These are phyloP conservation scores for Diaporthe helianthi DNA, from an alignment of 2,329 filamentous ascomycete genomes.

Conservation along the genomic window DNA sequence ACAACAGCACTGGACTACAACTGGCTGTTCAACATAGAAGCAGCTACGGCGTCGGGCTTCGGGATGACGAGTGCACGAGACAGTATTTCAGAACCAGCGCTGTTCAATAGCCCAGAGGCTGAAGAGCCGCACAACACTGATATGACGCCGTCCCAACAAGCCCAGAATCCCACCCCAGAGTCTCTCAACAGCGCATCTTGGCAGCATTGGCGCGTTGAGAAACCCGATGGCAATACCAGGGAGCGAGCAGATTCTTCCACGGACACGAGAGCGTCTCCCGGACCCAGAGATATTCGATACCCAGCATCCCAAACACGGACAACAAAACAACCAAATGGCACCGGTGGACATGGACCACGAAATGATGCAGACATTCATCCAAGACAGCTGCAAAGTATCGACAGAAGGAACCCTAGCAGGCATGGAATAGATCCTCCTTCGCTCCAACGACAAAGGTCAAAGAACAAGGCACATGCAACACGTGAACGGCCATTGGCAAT, in stretches of 20 bases:
- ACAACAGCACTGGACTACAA: conserved; percentile 69
- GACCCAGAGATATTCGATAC: not conserved
- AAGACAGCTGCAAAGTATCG: not conserved
- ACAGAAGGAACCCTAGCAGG: not conserved
- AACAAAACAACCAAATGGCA: not conserved
- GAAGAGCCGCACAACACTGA: not conserved
- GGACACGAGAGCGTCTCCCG: not conserved
- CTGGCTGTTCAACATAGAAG: conserved; percentile 62
- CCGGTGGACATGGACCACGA: too few relatives aligned
- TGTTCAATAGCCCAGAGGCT: not conserved
- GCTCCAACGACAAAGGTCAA: conserved; percentile 6
- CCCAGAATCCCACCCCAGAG: conserved; percentile 24
- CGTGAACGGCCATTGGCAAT: conserved; percentile 42
- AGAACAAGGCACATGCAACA: not conserved
- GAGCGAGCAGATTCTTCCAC: not conserved
- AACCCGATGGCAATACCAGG: not conserved
- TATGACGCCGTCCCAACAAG: conserved; percentile 9
- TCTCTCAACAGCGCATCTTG: not conserved
- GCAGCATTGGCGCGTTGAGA: not conserved
- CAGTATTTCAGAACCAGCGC: not conserved
- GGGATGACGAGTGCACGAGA: conserved; percentile 14
- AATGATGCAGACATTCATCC: not conserved
- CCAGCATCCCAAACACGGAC: not conserved
- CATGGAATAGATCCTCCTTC: not conserved
- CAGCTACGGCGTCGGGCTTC: conserved; percentile 33